Base-by-base conservation (phyloP, 2,329 filamentous ascomycete genomes). In the Shiraia sp. region DNA sequence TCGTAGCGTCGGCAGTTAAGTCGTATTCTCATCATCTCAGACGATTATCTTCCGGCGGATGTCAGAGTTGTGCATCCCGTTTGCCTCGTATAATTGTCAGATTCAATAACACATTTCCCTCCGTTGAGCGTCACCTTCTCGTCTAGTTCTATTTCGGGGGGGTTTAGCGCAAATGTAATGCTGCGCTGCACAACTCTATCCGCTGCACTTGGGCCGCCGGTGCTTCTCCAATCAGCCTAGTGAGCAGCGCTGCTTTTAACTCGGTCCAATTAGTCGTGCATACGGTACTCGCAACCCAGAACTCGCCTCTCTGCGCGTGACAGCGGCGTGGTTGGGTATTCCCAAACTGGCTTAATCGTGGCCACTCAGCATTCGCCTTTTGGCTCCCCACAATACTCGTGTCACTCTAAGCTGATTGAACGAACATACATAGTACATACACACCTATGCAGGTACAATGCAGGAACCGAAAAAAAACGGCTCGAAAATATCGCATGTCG, bases 361-460 rank as follows among this genome's bases (percentile, higher is more conserved):
- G 35, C 41, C 36, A 45, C 36, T 32, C 45, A 38, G 45, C 38
- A 42, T 45, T 41, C 37, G 35, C 41, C 47, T 42, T n/a, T n/a
- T n/a, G 51, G 50, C 51, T 41, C 55, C 60, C 63, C 65, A 67
- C 63, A 66, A 46, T 56, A 50, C 57, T 53, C 55, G 51, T 51
- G 47, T 38, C 13, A 30, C 32, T 40, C 46, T 44, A 44, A 29
- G 49, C 47, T 48, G 38, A 51, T 59, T 56, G 45, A 51, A 45
- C 46, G 39, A 54, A 44, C n/a, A n/a, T n/a, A n/a, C n/a, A n/a
- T n/a, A n/a, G n/a, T 46, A 45, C 47, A 42, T 38, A 43, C 51
- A 51, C 50, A 49, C 68, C 68, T 68, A 69, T 61, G 69, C 69
- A 72, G 69, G 69, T 63, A 70, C 68, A 53, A 47, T 51, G 44